These are phyloP conservation scores for Neospermospora avenae DNA, from an alignment of 2,329 filamentous ascomycete species.

Conservation along the genomic window DNA sequence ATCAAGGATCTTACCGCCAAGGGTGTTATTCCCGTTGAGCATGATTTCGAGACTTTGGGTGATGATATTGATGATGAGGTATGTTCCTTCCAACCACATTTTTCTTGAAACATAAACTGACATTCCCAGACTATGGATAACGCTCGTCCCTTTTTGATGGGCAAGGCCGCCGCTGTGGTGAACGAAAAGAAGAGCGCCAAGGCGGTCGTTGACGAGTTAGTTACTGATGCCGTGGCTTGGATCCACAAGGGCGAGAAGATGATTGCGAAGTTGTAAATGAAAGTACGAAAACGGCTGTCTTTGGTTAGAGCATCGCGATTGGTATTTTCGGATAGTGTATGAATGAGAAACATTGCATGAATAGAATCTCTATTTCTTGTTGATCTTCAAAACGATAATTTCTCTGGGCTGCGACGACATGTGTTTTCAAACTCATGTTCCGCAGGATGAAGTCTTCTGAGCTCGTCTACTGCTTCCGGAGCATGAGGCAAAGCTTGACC, in stretches of 20 bases:
- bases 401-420: too few species aligned
- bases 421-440: too few species aligned
- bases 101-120: background rate
- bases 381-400: too few species aligned
- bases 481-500: too few species aligned
- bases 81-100: background rate
- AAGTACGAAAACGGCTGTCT: background rate
- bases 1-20: conserved; percentile 89
- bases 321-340: conserved; percentile 14
- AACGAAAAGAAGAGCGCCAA: conserved; percentile 91
- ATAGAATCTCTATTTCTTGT: background rate
- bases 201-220: conserved; percentile 91
- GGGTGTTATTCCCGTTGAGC: conserved; percentile 90
- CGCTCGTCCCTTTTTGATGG: conserved; percentile 90
- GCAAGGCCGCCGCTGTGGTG: conserved; percentile 90
- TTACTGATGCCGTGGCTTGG: conserved; percentile 71
- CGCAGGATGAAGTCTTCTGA: background rate
- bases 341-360: conserved; percentile 11
- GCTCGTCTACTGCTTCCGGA: too few species aligned
- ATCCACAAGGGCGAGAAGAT: conserved; percentile 66
- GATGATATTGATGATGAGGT: conserved; percentile 58
- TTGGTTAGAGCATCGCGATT: background rate
- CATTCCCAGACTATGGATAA: conserved; percentile 67
- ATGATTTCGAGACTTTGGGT: conserved; percentile 85
- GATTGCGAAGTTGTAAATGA: conserved; percentile 63